Base-by-base conservation (phyloP, 129 eudicot species). In the Solidago caesia region DNA sequence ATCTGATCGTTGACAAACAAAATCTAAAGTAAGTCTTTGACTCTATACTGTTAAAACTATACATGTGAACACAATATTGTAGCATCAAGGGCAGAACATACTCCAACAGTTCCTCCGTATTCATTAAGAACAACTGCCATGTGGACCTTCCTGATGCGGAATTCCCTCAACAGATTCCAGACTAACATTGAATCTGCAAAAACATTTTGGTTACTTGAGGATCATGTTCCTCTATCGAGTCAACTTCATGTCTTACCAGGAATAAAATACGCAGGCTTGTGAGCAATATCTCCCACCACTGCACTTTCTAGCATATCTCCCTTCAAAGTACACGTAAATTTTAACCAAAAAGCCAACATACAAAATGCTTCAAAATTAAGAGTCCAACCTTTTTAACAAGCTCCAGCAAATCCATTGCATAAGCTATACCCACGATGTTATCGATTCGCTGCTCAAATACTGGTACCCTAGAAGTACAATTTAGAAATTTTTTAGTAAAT, bases 91-190 rank as follows among this genome's bases (percentile, higher is more conserved):
- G 41, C 15, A 80, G 61, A 73, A 81, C 93, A 25, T 88, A 88
- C 93, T 74, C 90, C 93, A 26, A 88, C 89, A 58, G 93, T 88
- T 85, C 93, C 93, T 75, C 93, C 93, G 61, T 85, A 88, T 76
- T 88, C 93, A 74, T 88, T 88, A 52, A 88, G 93, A 73, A 85
- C 93, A 43, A 88, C 89, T 44, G 93, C 93, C 93, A 88, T 88
- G 86, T 88, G 93, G 67, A 88, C 93, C 82, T 88, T 88, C 74
- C 93, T 68, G 53, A 88, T 85, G 43, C 93, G 93, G 26, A 88
- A 88, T 70, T 88, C 93, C 53, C 90, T 83, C 26, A 88, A 80
- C 71, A 88, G 90, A 81, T 88, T 88, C 93, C 93, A 85, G 21
- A 88, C 88, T 12, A 88, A 83, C 93, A 85, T 88, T 64, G 93